These are phyloP conservation scores for Chlorella sp. DNA, from an alignment of 139 green algal species.

Conservation along the genomic window DNA sequence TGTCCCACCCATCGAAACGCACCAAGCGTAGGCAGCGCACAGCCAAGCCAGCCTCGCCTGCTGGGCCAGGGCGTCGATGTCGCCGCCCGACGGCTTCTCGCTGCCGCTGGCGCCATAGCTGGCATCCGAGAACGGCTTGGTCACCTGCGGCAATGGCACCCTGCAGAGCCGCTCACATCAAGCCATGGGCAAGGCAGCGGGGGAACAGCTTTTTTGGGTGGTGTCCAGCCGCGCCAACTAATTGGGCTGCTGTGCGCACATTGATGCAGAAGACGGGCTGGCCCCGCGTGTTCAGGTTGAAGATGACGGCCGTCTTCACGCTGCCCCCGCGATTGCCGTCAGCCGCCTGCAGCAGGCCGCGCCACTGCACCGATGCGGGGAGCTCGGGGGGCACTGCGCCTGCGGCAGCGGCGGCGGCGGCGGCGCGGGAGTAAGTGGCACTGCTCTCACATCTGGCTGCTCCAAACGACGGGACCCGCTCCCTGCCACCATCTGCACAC, in stretches of 20 bases:
- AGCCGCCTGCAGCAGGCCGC: background rate
- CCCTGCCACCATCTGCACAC: background rate
- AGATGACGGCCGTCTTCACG: background rate
- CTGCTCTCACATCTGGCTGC: too few species aligned
- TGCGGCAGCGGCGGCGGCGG: background rate
- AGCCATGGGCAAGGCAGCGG: too few species aligned
- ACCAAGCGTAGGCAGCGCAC: too few species aligned
- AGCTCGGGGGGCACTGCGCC: background rate
- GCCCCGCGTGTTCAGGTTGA: background rate
- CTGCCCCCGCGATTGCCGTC: background rate
- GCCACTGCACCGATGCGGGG: background rate
- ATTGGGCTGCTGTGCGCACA: too few species aligned
- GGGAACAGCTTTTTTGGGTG: too few species aligned
- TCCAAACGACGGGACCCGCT: too few species aligned
- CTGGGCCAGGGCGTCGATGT: background rate
- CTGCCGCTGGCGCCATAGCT: background rate
- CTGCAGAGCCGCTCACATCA: too few species aligned
- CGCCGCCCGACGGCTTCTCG: background rate
- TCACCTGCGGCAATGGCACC: background rate
- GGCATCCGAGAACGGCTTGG: background rate
- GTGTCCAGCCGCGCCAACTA: too few species aligned
- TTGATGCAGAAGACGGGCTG: constrained; percentile 11
- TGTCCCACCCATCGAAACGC: too few species aligned
- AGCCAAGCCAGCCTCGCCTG: background rate
- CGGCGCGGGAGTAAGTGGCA: background rate